Evolutionary conservation across 139 green algal genomes (phyloP).

Genomic region (Micractinium conductrix): DNA sequence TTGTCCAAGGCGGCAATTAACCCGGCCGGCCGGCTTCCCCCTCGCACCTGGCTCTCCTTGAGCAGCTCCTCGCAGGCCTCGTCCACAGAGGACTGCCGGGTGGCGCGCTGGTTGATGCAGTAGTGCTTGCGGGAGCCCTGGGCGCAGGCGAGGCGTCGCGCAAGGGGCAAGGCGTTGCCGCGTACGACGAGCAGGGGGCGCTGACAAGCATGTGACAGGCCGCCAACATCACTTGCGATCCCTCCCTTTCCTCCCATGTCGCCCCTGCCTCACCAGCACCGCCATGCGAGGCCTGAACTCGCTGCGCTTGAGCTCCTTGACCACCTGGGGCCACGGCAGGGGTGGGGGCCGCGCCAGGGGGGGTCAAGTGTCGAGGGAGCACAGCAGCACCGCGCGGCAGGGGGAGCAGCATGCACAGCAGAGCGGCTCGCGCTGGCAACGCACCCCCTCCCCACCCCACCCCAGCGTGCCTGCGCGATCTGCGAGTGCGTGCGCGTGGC

Average conservation of each 20-base stretch:
- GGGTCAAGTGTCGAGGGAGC: not conserved
- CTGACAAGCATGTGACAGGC: not conserved
- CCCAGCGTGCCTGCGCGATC: conserved; percentile 83
- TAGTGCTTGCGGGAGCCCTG: conserved; percentile 87
- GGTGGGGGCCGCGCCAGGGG: not conserved
- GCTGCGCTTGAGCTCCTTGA: conserved; percentile 89
- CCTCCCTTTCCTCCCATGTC: too few relatives aligned
- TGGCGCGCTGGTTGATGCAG: conserved; percentile 81
- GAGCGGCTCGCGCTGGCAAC: not conserved
- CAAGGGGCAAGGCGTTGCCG: too few relatives aligned
- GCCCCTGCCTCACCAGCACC: conserved; percentile 71
- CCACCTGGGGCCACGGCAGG: conserved; percentile 62
- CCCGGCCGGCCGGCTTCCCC: too few relatives aligned
- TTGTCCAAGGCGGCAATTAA: not conserved
- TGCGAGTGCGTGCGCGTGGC: conserved; percentile 92
- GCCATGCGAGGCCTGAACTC: conserved; percentile 84
- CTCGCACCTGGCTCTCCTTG: conserved; percentile 46
- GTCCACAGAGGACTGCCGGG: conserved; percentile 59
- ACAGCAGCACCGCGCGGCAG: not conserved
- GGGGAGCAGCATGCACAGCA: too few relatives aligned
- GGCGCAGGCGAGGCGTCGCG: too few relatives aligned
- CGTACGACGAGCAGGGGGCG: too few relatives aligned
- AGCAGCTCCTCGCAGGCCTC: conserved; percentile 83
- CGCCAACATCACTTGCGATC: not conserved
- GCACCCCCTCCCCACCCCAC: not conserved